These are phyloP conservation scores for Pichia sp. DNA, from an alignment of 1,139 yeast genomes.

Conservation along the genomic window DNA sequence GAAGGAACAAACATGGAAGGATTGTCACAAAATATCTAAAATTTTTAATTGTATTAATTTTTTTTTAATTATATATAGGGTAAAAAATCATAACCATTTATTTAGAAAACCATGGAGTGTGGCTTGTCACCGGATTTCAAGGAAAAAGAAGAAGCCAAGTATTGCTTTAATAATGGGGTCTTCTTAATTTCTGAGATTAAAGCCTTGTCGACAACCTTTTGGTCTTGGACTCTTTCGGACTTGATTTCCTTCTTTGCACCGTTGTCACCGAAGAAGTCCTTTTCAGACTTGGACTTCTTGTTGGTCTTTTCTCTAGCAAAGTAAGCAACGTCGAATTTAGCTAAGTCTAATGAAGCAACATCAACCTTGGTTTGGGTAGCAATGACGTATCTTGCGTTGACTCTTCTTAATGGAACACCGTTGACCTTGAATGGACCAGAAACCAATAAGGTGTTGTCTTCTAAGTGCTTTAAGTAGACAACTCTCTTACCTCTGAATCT, in stretches of 20 bases:
- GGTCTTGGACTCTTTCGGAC: conserved; percentile 97
- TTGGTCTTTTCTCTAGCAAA: conserved; percentile 83
- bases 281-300: conserved; percentile 61
- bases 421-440: conserved; percentile 99
- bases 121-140: conserved; percentile 99
- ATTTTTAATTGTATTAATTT: conserved; percentile 15
- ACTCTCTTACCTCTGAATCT: conserved; percentile 99
- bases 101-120: conserved; percentile 95
- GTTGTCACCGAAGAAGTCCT: conserved; percentile 77
- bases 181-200: conserved; percentile 91
- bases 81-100: conserved; percentile 12
- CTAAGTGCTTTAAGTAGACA: conserved; percentile 93
- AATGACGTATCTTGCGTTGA: conserved; percentile 96
- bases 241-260: conserved; percentile 79
- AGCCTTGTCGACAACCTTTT: conserved; percentile 93
- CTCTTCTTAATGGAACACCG: conserved; percentile 99
- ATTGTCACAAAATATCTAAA: conserved; percentile 3
- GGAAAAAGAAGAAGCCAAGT: conserved; percentile 93
- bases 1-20: not conserved
- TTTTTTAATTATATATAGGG: conserved; percentile 15
- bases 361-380: conserved; percentile 93
- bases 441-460: conserved; percentile 96
- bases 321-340: conserved; percentile 92
- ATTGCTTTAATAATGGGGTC: conserved; percentile 97
- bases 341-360: conserved; percentile 74